Evolutionary conservation across 2,329 filamentous ascomycete species (phyloP), one percentile per base, ranked within the genome.

Genomic region (Hansfordia pulvinata): DNA sequence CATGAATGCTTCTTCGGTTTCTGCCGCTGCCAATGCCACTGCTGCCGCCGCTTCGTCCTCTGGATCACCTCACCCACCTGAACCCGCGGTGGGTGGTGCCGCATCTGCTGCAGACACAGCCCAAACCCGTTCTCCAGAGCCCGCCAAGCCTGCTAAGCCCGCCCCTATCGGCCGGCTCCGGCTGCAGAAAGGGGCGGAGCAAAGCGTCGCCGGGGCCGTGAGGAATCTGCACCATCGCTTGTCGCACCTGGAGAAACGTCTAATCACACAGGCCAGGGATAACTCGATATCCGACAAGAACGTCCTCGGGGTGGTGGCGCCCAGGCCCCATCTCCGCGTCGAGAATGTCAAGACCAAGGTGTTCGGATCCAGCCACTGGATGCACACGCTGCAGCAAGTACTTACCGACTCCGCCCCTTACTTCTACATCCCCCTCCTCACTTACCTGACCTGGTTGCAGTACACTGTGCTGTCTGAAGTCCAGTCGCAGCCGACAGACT

Each of bases 301-400:
- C 10, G 34, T 28, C 8, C 18, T 35, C 15, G 25, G 21, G 12
- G 28, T 39, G 14, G 28, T 23, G 16, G 17, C 35, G 5, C 37
- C 37, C 17, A 30, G 30, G n/a, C 37, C 37, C 10, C 27, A 38
- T 30, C 32, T 39, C 11, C 35, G 37, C 3, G 26, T 30, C 14
- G 37, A 36, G 19, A 20, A 28, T 14, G 37, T 35, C 17, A 41
- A 41, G 17, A 41, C 38, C 3, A 25, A 37, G 20, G 14, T 40
- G 9, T 41, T 41, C 19, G 38, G 38, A 12, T 34, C 36, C 22
- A 27, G 27, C 5, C 38, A 41, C 23, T 41, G 38, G 38, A 26
- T 36, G 18, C 37, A 39, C 18, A 36, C 33, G 8, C 28, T 39
- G 4, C 33, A 36, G 7, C 35, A 36, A 29, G 37, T 39, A 36